A percentile compares a stretch with the other conserved stretches of the same genome.
Conservation (phyloP, 2,329 filamentous ascomycete species). For the Ophiostoma australiae region DNA sequence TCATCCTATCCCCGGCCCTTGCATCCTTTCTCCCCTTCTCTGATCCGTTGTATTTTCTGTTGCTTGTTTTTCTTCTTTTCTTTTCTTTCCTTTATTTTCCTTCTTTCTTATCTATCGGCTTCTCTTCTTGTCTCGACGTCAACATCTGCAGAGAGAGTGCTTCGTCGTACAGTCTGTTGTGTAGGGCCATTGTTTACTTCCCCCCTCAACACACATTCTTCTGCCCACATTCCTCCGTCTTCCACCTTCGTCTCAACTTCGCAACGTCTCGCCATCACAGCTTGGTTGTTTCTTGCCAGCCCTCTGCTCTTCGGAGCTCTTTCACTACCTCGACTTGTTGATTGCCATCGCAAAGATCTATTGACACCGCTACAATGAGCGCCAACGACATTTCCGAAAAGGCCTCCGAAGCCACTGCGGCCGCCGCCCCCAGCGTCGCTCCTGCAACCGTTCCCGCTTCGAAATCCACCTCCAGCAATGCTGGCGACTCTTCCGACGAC, state of each 20-base stretch:
- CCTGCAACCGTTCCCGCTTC: conserved; percentile 24
- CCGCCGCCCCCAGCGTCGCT: neutral
- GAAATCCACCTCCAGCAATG: conserved; percentile 36
- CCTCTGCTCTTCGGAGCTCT: conserved; percentile 8
- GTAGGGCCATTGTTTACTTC: neutral
- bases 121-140: neutral
- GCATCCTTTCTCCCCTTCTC: neutral
- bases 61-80: neutral
- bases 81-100: neutral
- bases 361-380: conserved; percentile 17
- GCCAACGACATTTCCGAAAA: conserved; percentile 26
- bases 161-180: neutral
- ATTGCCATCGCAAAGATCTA: neutral
- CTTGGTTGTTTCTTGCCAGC: neutral
- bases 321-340: neutral
- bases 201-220: neutral
- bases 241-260: neutral
- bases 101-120: neutral
- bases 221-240: neutral
- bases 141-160: neutral
- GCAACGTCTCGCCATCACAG: neutral
- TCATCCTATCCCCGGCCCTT: neutral
- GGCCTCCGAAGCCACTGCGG: conserved; percentile 18
- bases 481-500: conserved; percentile 33
- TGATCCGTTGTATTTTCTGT: no score